Evolutionary conservation across 345 rosid genomes (phyloP).

Genomic region (Anastatica hierochuntica): DNA sequence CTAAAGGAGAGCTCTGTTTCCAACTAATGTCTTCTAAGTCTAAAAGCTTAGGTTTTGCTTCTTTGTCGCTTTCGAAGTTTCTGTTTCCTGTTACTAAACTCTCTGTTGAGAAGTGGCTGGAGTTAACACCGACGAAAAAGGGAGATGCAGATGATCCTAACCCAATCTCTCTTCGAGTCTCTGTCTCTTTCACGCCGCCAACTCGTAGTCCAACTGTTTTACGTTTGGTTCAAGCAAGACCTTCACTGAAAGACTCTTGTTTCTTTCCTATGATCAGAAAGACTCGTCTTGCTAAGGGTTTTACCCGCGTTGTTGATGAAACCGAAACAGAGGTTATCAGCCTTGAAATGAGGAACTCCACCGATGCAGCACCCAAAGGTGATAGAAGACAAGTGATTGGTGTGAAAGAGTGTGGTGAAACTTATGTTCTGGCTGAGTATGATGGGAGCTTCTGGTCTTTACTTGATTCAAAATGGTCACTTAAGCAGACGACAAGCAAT

Average conservation of each 20-base stretch:
- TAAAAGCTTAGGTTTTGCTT: slow-evolving; percentile 49
- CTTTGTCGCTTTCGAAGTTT: slow-evolving; percentile 49
- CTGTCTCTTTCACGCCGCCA: slow-evolving; percentile 72
- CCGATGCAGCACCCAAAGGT: background rate
- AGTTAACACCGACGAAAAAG: slow-evolving; percentile 39
- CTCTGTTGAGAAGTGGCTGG: slow-evolving; percentile 69
- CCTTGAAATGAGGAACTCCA: slow-evolving; percentile 67
- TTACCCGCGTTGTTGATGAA: slow-evolving; percentile 40
- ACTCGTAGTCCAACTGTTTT: slow-evolving; percentile 38
- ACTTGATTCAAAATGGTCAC: slow-evolving; percentile 59
- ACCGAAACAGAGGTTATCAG: slow-evolving; percentile 53
- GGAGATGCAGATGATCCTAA: slow-evolving; percentile 20
- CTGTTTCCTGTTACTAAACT: slow-evolving; percentile 59
- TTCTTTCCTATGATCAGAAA: slow-evolving; percentile 46
- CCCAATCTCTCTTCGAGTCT: slow-evolving; percentile 53
- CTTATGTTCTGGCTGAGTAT: slow-evolving; percentile 47
- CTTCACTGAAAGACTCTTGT: slow-evolving; percentile 36
- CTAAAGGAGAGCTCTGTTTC: slow-evolving; percentile 63
- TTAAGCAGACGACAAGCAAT: slow-evolving; percentile 28
- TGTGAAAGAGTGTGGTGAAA: slow-evolving; percentile 45
- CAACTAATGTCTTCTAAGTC: slow-evolving; percentile 50
- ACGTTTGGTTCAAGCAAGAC: slow-evolving; percentile 38
- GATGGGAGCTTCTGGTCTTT: slow-evolving; percentile 50
- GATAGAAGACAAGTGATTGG: slow-evolving; percentile 58
- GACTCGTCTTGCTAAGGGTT: slow-evolving; percentile 34